Base-by-base conservation (phyloP, 2,329 filamentous ascomycete species). In the Coniochaeta pulveracea region DNA sequence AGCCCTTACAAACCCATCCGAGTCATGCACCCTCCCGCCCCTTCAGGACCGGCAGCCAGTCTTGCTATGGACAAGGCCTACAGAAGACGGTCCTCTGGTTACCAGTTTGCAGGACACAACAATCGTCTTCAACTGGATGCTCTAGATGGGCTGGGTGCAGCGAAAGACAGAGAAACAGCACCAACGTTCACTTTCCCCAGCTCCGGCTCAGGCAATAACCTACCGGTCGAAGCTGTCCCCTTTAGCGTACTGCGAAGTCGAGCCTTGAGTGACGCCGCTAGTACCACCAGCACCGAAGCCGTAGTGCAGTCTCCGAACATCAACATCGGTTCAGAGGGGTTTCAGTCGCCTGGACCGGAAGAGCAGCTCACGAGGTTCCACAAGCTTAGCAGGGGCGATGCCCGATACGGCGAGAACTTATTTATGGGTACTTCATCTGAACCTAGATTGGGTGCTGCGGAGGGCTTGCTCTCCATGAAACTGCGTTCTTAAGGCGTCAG, bases 1-100 rank as follows among this genome's bases (percentile, higher is more conserved):
- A 84, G 78, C 35, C 67, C 78, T 1, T 96, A 94, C 60, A 94
- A 88, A 51, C 73, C 82, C 3, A 57, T 66, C 23, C 60, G 69
- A 6, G 60, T 65, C 19, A 70, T 70, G 64, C 57, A 62, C 25
- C 56, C 60, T 51, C 60, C 1, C 45, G 43, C 2, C 49, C 52
- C 4, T 58, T 54, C 30, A 58, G 63, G 1, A 54, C 63, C 3
- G 65, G 58, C 21, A 2, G 61, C 69, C 15, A 68, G 58, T 40
- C 53, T 75, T 3, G 64, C 64, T n/a, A 63, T 63, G 17, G 78
- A 82, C 25, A 76, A 72, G 46, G 69, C 70, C 4, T 69, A 61
- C 35, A 61, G 70, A 35, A 63, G 75, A 44, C 63, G 69, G 26
- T 80, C 73, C 42, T 62, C 65, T 0, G 76, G 72, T 1, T 58